A percentile compares a stretch with the other conserved stretches of the same genome.
Conservation (phyloP, 129 eudicot species). For the Saposhnikovia divaricata region DNA sequence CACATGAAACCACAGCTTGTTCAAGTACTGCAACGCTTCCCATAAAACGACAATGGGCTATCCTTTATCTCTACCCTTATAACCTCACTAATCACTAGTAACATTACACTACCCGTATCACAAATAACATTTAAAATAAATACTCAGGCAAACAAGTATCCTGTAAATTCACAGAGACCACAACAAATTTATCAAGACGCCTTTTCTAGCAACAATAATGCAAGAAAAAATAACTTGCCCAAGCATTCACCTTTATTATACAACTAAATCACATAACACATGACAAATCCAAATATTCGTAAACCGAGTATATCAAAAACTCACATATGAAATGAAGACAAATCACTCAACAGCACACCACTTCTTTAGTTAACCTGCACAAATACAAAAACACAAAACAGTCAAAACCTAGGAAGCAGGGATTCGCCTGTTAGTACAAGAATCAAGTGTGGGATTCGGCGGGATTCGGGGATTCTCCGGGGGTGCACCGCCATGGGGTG, state of each 20-base stretch:
- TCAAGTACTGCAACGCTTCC: background rate
- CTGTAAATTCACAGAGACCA: background rate
- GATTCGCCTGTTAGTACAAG: no score
- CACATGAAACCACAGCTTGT: background rate
- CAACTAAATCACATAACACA: background rate
- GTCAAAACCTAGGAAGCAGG: no score
- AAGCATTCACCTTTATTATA: background rate
- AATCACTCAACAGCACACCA: background rate
- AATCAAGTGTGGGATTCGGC: no score
- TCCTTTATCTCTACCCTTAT: background rate
- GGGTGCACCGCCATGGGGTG: no score
- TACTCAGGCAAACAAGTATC: background rate
- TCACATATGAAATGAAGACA: conserved; percentile 1
- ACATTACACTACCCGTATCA: background rate
- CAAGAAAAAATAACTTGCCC: background rate
- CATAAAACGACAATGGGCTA: background rate
- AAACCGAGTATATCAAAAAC: background rate
- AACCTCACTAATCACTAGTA: background rate
- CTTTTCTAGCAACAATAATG: background rate
- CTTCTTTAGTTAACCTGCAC: conserved; percentile 12
- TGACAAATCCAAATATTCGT: no score
- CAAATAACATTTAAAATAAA: background rate
- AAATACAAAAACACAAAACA: background rate
- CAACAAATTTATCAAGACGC: background rate
- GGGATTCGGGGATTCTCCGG: no score